A percentile compares a stretch with the other conserved stretches of the same genome.
These are phyloP conservation scores for Vaccinium darrowii DNA, from an alignment of 148 eudicot species.

Conservation along the genomic window DNA sequence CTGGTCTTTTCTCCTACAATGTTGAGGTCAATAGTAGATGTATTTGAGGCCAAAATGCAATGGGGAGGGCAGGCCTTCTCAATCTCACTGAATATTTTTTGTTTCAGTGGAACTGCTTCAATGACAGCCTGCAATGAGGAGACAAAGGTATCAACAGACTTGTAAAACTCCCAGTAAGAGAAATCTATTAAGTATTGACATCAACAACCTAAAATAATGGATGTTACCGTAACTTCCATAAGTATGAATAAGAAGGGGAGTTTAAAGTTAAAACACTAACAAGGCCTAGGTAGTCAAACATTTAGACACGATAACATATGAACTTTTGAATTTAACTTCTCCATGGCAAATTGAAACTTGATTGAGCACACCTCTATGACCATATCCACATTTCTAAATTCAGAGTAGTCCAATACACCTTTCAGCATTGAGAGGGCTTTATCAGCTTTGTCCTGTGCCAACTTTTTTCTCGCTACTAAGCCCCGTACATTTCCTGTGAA, in stretches of 20 bases:
- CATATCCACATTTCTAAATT: conserved; percentile 82
- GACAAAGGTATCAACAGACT: conserved; percentile 20
- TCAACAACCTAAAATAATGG: neutral
- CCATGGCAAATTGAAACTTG: conserved; percentile 5
- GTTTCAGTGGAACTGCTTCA: conserved; percentile 77
- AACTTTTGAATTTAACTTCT: neutral
- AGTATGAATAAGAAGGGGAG: neutral
- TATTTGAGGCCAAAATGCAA: conserved; percentile 94
- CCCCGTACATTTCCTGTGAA: conserved; percentile 66
- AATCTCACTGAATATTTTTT: conserved; percentile 75
- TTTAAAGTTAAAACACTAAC: neutral
- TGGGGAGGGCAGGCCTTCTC: conserved; percentile 90
- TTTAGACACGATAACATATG: neutral
- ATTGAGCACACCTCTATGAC: conserved; percentile 75
- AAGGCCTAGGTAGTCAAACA: neutral
- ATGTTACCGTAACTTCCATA: neutral
- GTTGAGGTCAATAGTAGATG: conserved; percentile 87
- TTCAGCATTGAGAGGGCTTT: conserved; percentile 75
- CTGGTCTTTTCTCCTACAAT: conserved; percentile 71
- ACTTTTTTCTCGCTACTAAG: conserved; percentile 70
- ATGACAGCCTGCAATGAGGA: conserved; percentile 72
- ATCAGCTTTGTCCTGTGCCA: conserved; percentile 70
- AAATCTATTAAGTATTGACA: neutral
- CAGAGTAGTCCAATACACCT: conserved; percentile 87
- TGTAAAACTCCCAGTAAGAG: neutral